phyloP scores from a whole-genome alignment of 2,329 filamentous ascomycete species.

The Xylariaceae sp. region DNA sequence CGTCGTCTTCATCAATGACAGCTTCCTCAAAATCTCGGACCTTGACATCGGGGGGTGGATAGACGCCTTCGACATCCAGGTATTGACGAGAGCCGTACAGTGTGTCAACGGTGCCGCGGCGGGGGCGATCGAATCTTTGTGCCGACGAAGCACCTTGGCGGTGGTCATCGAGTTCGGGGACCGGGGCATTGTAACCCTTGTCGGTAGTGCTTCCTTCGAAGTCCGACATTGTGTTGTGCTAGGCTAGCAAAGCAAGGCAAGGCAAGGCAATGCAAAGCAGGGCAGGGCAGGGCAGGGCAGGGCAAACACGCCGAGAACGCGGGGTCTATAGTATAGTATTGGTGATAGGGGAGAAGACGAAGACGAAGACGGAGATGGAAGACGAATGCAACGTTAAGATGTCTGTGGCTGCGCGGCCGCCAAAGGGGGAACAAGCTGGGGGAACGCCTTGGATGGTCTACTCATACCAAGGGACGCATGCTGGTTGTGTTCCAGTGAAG shows the following conservation, averaged over 20 bases:
- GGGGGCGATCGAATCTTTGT: conserved; percentile 54
- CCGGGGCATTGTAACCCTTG: conserved; percentile 65
- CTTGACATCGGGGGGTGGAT: conserved; percentile 36
- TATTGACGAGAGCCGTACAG: conserved; percentile 51
- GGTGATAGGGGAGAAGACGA: too few relatives aligned
- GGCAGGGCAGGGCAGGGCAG: too few relatives aligned
- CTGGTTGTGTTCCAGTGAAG: conserved; percentile 25
- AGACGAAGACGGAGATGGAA: too few relatives aligned
- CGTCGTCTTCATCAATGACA: conserved; percentile 67
- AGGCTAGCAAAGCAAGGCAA: neutral
- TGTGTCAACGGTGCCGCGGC: conserved; percentile 70
- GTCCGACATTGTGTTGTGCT: conserved; percentile 55
- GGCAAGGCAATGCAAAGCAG: neutral
- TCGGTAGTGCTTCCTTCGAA: conserved; percentile 55
- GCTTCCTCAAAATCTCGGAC: conserved; percentile 85
- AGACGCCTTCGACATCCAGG: conserved; percentile 36
- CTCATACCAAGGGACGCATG: conserved; percentile 33
- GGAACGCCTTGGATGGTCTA: conserved; percentile 30
- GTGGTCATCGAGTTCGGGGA: conserved; percentile 83
- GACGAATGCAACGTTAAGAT: too few relatives aligned
- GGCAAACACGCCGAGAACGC: too few relatives aligned
- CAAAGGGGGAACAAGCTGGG: conserved; percentile 6
- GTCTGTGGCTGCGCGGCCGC: neutral
- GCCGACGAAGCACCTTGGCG: conserved; percentile 59
- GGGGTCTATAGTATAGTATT: too few relatives aligned